These are phyloP conservation scores for Aphanomyces cochlioides DNA, from an alignment of 352 stramenopile species.

Conservation along the genomic window DNA sequence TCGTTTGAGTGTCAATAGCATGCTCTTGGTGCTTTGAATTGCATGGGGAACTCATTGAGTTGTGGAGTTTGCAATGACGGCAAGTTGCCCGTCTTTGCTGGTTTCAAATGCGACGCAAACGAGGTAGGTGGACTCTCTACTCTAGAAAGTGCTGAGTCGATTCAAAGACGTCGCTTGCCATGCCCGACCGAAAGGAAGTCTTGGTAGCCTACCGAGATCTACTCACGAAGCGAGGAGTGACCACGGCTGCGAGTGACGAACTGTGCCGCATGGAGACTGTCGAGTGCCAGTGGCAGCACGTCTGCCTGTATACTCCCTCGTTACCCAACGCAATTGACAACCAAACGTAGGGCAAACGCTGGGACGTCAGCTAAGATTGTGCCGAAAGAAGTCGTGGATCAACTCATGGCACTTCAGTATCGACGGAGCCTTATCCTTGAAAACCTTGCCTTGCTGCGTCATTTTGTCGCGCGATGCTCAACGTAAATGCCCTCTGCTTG, in stretches of 20 bases:
- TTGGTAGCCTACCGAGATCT: background rate
- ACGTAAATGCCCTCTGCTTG: background rate
- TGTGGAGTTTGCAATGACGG: background rate
- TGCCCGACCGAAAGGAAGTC: background rate
- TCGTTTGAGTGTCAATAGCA: background rate
- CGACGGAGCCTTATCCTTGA: background rate
- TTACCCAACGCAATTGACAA: too few relatives aligned
- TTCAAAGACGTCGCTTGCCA: background rate
- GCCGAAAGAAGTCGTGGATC: background rate
- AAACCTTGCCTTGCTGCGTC: background rate
- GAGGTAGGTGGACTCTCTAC: background rate
- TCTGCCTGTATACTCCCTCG: background rate
- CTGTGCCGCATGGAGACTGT: background rate
- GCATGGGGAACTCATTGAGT: background rate
- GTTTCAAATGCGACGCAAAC: background rate
- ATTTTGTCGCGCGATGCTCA: slow-evolving; percentile 1
- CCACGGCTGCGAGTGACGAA: background rate
- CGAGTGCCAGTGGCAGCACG: slow-evolving; percentile 1
- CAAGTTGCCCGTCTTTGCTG: background rate
- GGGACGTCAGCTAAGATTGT: background rate
- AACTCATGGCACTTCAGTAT: slow-evolving; percentile 11
- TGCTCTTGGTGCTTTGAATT: background rate
- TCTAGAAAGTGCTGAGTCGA: background rate
- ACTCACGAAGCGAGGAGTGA: background rate
- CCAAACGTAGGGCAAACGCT: background rate